phyloP scores from a whole-genome alignment of 495 filamentous ascomycete genomes.

The Aspergillus kassunensis region DNA sequence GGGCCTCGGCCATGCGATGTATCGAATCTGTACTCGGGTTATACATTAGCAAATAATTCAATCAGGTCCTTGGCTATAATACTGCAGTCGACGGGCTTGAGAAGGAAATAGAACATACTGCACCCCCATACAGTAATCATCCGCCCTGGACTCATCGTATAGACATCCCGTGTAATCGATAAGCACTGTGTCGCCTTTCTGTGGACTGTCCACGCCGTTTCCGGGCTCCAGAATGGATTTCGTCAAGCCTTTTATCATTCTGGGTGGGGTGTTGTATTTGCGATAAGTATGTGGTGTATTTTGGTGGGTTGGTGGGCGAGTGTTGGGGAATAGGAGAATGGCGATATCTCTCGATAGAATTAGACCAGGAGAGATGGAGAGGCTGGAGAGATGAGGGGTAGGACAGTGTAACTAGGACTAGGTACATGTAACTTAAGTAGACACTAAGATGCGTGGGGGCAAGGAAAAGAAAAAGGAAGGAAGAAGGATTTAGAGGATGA shows the following conservation, averaged over 20 bases:
- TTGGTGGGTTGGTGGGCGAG: neutral
- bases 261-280: too few species aligned
- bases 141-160: neutral
- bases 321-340: too few species aligned
- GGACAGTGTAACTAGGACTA: too few species aligned
- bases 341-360: neutral
- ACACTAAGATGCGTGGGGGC: neutral
- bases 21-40: constrained; percentile 3
- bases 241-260: neutral
- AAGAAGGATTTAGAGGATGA: too few species aligned
- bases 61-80: too few species aligned
- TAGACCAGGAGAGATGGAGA: neutral
- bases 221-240: neutral
- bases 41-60: too few species aligned
- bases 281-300: too few species aligned
- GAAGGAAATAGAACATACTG: neutral
- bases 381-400: neutral
- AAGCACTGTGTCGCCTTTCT: neutral
- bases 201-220: neutral
- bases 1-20: constrained; percentile 1
- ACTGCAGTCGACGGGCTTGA: neutral
- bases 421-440: neutral
- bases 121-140: neutral
- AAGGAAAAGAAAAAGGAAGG: too few species aligned
- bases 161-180: constrained; percentile 1